phyloP scores from a whole-genome alignment of 2,329 filamentous ascomycete species.

The Cercospora citrullina region DNA sequence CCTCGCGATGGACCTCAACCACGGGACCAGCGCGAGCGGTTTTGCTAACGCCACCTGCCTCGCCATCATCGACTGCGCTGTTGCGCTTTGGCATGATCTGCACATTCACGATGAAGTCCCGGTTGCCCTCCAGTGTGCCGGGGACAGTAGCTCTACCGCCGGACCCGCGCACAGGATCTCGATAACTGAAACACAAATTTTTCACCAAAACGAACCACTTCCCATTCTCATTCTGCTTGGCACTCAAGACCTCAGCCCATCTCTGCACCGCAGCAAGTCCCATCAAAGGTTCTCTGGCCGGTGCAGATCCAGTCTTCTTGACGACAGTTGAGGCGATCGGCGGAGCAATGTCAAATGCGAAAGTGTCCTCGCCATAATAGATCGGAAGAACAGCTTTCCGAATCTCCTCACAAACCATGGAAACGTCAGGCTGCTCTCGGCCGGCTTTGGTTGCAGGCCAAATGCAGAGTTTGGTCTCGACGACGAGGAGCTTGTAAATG shows the following conservation, averaged over 20 bases:
- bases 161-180: neutral
- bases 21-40: neutral
- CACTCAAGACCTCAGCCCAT: conserved; percentile 20
- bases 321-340: neutral
- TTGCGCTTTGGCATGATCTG: neutral
- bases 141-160: neutral
- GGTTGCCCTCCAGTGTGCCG: neutral
- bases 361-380: conserved; percentile 32
- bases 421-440: conserved; percentile 33
- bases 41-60: neutral
- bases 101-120: conserved; percentile 8
- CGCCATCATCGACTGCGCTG: neutral
- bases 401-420: conserved; percentile 28
- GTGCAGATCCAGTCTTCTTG: neutral
- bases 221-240: neutral
- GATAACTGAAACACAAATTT: conserved; percentile 22
- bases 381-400: conserved; percentile 30
- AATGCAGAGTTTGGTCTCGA: conserved; percentile 27
- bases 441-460: conserved; percentile 22
- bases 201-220: conserved; percentile 17
- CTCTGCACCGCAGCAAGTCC: conserved; percentile 16
- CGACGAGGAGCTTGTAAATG: conserved; percentile 26
- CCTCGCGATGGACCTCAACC: conserved; percentile 13
- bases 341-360: conserved; percentile 25
- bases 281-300: neutral